Evolutionary conservation across 345 rosid species (phyloP).

Genomic region (Orychophragmus violaceus): DNA sequence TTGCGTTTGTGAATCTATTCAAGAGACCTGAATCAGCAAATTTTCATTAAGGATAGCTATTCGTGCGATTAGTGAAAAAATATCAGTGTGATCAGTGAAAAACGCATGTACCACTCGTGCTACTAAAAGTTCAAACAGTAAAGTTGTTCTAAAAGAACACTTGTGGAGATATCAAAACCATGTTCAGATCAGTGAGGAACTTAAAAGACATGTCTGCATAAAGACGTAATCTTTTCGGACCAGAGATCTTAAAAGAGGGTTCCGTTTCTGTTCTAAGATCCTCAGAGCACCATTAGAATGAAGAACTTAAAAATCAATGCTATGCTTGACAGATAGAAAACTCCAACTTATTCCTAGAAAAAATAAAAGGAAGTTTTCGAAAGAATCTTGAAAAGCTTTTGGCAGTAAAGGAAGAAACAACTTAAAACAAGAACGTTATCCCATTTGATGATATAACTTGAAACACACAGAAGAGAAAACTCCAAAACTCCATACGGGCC

Average conservation of each 20-base stretch:
- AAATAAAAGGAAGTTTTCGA: not conserved
- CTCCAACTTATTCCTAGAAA: not conserved
- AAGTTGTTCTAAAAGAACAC: too few relatives aligned
- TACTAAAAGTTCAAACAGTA: too few relatives aligned
- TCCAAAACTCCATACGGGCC: not conserved
- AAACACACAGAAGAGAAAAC: conserved; percentile 2
- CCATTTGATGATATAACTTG: not conserved
- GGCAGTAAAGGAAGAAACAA: not conserved
- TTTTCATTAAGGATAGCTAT: too few relatives aligned
- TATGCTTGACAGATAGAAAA: not conserved
- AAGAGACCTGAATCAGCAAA: too few relatives aligned
- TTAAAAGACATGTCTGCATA: conserved; percentile 5
- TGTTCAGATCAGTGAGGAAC: not conserved
- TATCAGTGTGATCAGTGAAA: too few relatives aligned
- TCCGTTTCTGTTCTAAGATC: conserved; percentile 5
- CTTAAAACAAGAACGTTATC: not conserved
- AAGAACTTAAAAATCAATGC: not conserved
- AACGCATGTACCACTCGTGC: too few relatives aligned
- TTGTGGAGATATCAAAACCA: too few relatives aligned
- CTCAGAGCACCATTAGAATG: not conserved
- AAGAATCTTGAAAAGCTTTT: not conserved
- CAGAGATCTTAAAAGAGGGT: not conserved
- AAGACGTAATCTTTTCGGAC: not conserved
- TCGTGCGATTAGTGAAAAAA: too few relatives aligned
- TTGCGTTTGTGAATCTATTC: too few relatives aligned